Percentiles rank a stretch among this genome's conserved stretches.
Conservation (phyloP, 257 asterid species). For the Lithospermum erythrorhizon region DNA sequence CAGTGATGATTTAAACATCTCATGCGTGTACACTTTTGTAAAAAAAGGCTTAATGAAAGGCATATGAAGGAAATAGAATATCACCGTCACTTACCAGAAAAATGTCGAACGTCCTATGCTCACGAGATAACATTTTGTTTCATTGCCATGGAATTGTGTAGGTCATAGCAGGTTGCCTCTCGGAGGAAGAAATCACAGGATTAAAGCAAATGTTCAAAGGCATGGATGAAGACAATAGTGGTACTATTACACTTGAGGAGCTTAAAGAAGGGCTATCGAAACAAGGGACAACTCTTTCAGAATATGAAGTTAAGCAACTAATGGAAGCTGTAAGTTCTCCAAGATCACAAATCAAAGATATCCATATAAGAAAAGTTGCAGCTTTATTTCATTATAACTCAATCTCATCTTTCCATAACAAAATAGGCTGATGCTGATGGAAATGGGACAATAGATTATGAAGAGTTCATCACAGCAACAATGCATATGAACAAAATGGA, state of each 20-base stretch:
- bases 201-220: constrained; percentile 58
- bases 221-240: constrained; percentile 57
- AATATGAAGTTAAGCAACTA: constrained; percentile 50
- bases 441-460: constrained; percentile 90
- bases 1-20: too few relatives aligned
- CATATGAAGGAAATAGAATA: too few relatives aligned
- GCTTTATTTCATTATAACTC: neutral
- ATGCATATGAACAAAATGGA: constrained; percentile 98
- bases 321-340: constrained; percentile 61
- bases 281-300: constrained; percentile 66
- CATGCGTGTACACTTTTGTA: too few relatives aligned
- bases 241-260: constrained; percentile 69
- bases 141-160: constrained; percentile 14
- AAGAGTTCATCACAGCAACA: constrained; percentile 96
- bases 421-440: constrained; percentile 93
- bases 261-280: constrained; percentile 50
- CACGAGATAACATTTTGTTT: neutral
- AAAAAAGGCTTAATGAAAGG: too few relatives aligned
- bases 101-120: neutral
- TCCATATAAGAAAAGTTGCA: neutral
- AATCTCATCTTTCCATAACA: neutral
- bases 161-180: constrained; percentile 72
- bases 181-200: constrained; percentile 76
- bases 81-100: neutral
- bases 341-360: neutral